phyloP scores from a whole-genome alignment of 2,329 filamentous ascomycete genomes.

The Phaeosphaeria sp. region DNA sequence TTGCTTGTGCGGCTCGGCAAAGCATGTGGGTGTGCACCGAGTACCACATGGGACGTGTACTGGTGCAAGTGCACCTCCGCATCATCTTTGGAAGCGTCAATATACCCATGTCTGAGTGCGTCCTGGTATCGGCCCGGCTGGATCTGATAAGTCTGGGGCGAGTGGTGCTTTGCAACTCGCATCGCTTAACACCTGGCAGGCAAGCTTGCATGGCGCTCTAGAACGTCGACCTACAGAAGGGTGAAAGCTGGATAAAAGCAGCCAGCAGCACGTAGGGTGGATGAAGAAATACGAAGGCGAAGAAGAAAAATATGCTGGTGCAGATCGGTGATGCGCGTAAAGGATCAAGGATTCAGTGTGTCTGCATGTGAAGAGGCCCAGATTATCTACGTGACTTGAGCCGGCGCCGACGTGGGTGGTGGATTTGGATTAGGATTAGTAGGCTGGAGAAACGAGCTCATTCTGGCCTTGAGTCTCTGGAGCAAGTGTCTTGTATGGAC shows the following conservation, averaged over 20 bases:
- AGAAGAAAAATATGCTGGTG: not conserved
- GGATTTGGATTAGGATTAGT: not conserved
- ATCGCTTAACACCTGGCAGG: too few relatives aligned
- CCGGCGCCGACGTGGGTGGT: too few relatives aligned
- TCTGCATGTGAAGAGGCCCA: not conserved
- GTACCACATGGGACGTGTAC: not conserved
- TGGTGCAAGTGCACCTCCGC: not conserved
- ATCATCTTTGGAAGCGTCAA: not conserved
- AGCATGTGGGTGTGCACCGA: too few relatives aligned
- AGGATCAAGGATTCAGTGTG: not conserved
- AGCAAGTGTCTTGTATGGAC: not conserved
- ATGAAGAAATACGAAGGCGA: not conserved
- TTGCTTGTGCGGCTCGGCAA: not conserved
- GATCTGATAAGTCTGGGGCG: not conserved
- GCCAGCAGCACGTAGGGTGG: not conserved
- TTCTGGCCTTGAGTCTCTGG: too few relatives aligned
- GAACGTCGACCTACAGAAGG: not conserved
- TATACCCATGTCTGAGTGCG: not conserved
- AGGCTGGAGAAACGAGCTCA: not conserved
- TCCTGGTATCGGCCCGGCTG: not conserved
- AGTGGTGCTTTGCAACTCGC: too few relatives aligned
- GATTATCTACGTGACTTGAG: not conserved
- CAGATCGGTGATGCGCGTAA: not conserved
- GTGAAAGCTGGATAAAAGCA: not conserved
- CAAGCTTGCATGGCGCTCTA: not conserved